A percentile compares a stretch with the other conserved stretches of the same genome.
Evolutionary conservation across 2,329 filamentous ascomycete species (phyloP).

Genomic region (Drechslerella coelobrocha): DNA sequence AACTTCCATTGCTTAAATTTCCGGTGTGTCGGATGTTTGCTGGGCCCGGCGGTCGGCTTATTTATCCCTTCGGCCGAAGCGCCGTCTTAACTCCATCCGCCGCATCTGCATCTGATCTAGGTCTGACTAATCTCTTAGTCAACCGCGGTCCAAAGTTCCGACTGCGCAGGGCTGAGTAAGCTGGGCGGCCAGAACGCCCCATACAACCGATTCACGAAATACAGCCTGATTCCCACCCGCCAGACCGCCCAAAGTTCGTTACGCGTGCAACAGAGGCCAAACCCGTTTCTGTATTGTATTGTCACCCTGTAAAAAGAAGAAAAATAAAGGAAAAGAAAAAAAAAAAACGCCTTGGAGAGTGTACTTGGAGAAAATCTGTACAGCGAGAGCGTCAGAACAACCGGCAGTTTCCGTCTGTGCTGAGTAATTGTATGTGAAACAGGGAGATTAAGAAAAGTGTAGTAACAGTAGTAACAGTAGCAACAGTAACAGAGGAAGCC

Average conservation of each 20-base stretch:
- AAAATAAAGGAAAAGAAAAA: neutral
- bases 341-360: neutral
- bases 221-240: conserved; percentile 30
- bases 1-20: no score
- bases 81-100: neutral
- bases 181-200: conserved; percentile 29
- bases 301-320: neutral
- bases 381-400: neutral
- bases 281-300: no score
- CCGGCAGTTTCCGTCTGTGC: neutral
- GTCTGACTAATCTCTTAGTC: conserved; percentile 48
- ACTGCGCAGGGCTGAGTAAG: conserved; percentile 50
- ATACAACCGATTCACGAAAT: conserved; percentile 46
- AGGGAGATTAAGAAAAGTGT: neutral
- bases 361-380: neutral
- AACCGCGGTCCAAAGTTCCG: conserved; percentile 39
- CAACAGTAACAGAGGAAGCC: conserved; percentile 18
- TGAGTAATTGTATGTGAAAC: neutral
- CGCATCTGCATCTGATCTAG: neutral
- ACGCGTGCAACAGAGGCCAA: conserved; percentile 5
- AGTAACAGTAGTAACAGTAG: conserved; percentile 16
- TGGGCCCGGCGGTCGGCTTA: neutral
- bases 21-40: no score
- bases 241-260: neutral
- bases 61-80: conserved; percentile 6